Base-by-base conservation (phyloP, 169 alveolate genomes). In the Cryptosporidium ubiquitum region DNA sequence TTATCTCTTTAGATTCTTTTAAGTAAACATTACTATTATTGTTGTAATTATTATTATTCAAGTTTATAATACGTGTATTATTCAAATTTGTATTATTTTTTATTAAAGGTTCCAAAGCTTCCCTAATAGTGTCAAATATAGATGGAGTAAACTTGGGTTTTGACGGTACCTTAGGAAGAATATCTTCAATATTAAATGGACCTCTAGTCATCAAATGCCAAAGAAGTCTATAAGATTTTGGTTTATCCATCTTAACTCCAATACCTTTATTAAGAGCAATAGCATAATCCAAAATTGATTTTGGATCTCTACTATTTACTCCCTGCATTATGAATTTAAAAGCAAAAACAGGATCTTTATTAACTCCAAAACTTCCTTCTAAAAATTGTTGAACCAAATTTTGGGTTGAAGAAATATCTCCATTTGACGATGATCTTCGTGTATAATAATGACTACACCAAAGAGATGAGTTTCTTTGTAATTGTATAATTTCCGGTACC, bases 361-460 rank as follows among this genome's bases (percentile, higher is more conserved):
- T 64, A 16, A 52, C 89, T 3, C 89, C 89, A 64, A 47, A 49
- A 42, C 79, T 61, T 7, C 89, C 89, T 29, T 79, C 89, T 40
- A 79, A 47, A 79, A 42, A 64, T 14, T 79, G 75, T 23, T 64
- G 64, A 12, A 58, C 71, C 23, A 79, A n/a, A 42, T 20, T 31
- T 7, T 79, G 75, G 23, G 89, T 79, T 26, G 89, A 79, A 6
- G 23, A 26, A 79, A 79, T 79, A 26, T 79, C 79, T 9, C 89
- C 89, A n/a, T 64, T 58, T 14, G 68, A 37, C 33, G 89, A 79
- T 2, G 89, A 35, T 40, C 89, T 58, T 49, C n/a, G 40, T 20
- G 75, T 37, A n/a, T 79, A 79, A 31, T 79, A 79, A 33, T 79
- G 75, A 47, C 89, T 64, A 44, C 89, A 79, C 89, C 89, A 79